A percentile compares a stretch with the other conserved stretches of the same genome.
phyloP scores from a whole-genome alignment of 331 rosid species.

The Quercus lobata region DNA sequence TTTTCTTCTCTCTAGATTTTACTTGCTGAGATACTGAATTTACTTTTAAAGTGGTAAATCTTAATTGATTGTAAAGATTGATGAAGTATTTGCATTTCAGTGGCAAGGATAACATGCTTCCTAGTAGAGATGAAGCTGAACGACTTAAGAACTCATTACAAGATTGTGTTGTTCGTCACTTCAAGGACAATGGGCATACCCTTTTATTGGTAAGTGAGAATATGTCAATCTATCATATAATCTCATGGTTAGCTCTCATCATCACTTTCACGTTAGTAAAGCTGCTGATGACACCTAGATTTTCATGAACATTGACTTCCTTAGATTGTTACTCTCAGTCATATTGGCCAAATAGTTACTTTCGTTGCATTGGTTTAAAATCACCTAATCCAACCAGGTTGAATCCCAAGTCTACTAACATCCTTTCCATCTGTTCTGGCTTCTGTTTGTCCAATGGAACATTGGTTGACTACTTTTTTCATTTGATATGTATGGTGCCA shows the following conservation, averaged over 20 bases:
- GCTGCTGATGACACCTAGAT: not conserved
- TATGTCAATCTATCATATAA: not conserved
- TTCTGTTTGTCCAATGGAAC: not conserved
- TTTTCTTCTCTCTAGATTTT: slow-evolving; percentile 18
- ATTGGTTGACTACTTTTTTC: not conserved
- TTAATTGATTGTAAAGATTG: slow-evolving; percentile 12
- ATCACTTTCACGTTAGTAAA: not conserved
- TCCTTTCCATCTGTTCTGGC: not conserved
- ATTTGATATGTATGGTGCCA: not conserved
- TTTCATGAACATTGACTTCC: not conserved
- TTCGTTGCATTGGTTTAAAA: not conserved
- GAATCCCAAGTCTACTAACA: not conserved
- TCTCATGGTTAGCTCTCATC: not conserved
- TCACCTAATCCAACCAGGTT: not conserved
- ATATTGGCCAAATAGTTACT: not conserved
- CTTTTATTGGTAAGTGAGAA: slow-evolving; percentile 71
- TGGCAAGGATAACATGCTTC: slow-evolving; percentile 89
- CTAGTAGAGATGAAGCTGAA: slow-evolving; percentile 74
- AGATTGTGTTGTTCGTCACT: slow-evolving; percentile 64
- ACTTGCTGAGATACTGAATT: not conserved
- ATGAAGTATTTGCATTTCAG: slow-evolving; percentile 43
- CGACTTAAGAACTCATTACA: slow-evolving; percentile 52
- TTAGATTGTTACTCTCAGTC: not conserved
- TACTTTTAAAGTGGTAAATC: slow-evolving; percentile 12
- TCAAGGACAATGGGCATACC: slow-evolving; percentile 85